Percentiles rank a stretch among this genome's conserved stretches.
These are phyloP conservation scores for Metschnikowia continentalis DNA, from an alignment of 805 yeast species.

Conservation along the genomic window DNA sequence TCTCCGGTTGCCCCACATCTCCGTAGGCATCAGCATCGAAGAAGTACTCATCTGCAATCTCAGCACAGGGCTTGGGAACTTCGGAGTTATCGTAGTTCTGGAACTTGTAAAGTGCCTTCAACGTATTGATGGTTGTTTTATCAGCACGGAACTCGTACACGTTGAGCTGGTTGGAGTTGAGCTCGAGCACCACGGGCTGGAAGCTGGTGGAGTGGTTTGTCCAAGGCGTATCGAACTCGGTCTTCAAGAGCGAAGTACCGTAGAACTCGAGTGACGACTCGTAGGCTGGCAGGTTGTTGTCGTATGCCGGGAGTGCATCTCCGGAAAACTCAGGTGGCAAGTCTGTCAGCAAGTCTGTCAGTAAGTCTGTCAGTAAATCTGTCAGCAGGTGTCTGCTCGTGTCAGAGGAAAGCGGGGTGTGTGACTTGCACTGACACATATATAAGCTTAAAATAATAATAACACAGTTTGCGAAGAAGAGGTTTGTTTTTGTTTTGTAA, in stretches of 20 bases:
- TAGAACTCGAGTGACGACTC: slow-evolving; percentile 28
- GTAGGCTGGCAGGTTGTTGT: slow-evolving; percentile 29
- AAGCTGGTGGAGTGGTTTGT: slow-evolving; percentile 24
- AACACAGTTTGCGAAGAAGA: not conserved
- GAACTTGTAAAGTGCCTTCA: slow-evolving; percentile 30
- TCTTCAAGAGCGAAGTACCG: slow-evolving; percentile 32
- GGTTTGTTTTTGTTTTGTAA: not conserved
- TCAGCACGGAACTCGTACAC: slow-evolving; percentile 26
- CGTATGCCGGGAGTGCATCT: slow-evolving; percentile 9
- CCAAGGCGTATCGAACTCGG: slow-evolving; percentile 38
- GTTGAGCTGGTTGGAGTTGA: slow-evolving; percentile 38
- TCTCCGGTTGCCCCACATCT: slow-evolving; percentile 11
- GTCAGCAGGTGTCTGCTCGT: not conserved
- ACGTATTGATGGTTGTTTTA: slow-evolving; percentile 18
- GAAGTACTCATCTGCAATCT: slow-evolving; percentile 17
- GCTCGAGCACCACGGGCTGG: slow-evolving; percentile 37
- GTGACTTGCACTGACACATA: not conserved
- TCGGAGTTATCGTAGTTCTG: slow-evolving; percentile 22
- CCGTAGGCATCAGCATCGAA: slow-evolving; percentile 32
- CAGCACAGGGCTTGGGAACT: not conserved
- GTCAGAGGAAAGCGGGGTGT: not conserved
- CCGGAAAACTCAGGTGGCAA: not conserved
- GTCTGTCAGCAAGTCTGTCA: no score
- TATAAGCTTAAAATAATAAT: no score
- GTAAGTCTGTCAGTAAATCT: no score